Conservation (phyloP, 2,329 filamentous ascomycete species). For the Fusarium nurragi region DNA sequence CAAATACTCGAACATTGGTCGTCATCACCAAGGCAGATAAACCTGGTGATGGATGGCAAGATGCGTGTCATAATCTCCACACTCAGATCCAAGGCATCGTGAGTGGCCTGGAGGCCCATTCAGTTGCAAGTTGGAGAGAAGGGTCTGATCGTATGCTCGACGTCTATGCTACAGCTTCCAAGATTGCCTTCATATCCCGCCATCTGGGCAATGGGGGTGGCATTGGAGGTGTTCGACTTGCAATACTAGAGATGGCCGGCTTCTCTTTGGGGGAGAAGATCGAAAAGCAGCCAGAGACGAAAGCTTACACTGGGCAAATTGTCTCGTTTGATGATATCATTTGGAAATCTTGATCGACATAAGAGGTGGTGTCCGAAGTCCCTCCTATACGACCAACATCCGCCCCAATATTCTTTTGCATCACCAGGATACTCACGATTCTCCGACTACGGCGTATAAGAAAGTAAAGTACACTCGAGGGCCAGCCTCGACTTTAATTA, state of each 20-base stretch:
- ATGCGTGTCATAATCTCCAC: conserved; percentile 43
- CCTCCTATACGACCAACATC: not conserved
- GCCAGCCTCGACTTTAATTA: not conserved
- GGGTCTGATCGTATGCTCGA: conserved; percentile 45
- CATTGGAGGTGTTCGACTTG: conserved; percentile 52
- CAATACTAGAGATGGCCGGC: conserved; percentile 55
- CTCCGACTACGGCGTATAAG: not conserved
- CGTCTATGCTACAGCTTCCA: conserved; percentile 52
- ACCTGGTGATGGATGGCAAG: conserved; percentile 45
- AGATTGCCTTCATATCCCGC: conserved; percentile 45
- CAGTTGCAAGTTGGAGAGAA: conserved; percentile 45
- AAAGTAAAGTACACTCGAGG: not conserved
- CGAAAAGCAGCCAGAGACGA: conserved; percentile 50
- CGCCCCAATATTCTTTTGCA: not conserved
- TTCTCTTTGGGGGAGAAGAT: conserved; percentile 46
- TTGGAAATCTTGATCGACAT: conserved; percentile 44
- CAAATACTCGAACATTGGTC: conserved; percentile 57
- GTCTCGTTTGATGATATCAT: conserved; percentile 53
- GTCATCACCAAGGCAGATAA: conserved; percentile 69
- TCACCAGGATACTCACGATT: not conserved
- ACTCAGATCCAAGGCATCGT: conserved; percentile 45
- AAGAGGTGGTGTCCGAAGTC: too few species aligned
- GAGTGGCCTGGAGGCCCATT: conserved; percentile 29
- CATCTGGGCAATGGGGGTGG: conserved; percentile 50
- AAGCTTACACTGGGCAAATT: conserved; percentile 49